Base-by-base conservation (phyloP, 2,329 filamentous ascomycete genomes). In the Beauveria australis region DNA sequence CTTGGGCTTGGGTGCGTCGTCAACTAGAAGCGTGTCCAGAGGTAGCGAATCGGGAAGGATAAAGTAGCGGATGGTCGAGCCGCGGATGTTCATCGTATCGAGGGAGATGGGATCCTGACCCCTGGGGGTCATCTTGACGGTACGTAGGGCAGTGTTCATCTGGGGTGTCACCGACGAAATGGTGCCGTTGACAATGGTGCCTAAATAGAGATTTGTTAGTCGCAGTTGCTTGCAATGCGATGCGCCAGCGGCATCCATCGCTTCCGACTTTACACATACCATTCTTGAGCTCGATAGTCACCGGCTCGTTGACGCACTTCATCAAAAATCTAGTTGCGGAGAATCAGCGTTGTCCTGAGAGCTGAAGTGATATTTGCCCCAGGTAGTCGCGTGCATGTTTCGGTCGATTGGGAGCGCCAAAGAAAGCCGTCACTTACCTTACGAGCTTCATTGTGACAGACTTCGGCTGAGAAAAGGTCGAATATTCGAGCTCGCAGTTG, bases 301-400 rank as follows among this genome's bases (percentile, higher is more conserved):
- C 94, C 70, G 94, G 96, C 81, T 99, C 94, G 77, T 97, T 97
- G 76, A 90, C 87, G 77, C 93, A 97, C 82, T 99, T 99, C 93
- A 97, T 97, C 69, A 99, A 82, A 76, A 99, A 99, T 75, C 94
- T 97, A 75, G 62, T 64, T 59, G 65, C 63, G 55, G 16, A 62
- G 49, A 57, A 67, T 72, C 66, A 72, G 70, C 64, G 16, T 37
- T n/a, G 19, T 44, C n/a, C 8, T 3, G 41, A 24, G 7, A 37
- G 41, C 28, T 28, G 28, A n/a, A n/a, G 37, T 43, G 52, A 28
- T 44, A 22, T 26, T 22, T 12, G 18, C 22, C 40, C 37, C n/a
- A 19, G n/a, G 7, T 97, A 75, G 62, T 64, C 61, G 66, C 63
- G 60, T 19, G 61, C 51, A 53, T 67, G 68, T 64, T 69, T 67